Base-by-base conservation (phyloP, 2,329 filamentous ascomycete species). In the Colletotrichum brevisporum region DNA sequence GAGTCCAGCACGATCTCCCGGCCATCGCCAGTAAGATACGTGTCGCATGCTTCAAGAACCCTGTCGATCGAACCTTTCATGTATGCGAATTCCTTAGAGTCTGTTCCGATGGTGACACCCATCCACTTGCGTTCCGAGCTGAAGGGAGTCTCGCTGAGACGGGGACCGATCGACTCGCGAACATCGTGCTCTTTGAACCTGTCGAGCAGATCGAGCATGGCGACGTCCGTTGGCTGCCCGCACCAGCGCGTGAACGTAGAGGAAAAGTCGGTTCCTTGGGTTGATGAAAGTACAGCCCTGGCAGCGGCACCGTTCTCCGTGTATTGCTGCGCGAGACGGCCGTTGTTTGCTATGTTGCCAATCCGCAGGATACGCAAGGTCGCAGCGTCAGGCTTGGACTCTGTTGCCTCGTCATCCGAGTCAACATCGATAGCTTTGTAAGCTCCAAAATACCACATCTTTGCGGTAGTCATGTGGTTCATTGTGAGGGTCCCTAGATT, bases 101-200 rank as follows among this genome's bases (percentile, higher is more conserved):
- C 86, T 24, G 85, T 83, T 51, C 90, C 90, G 73, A 98, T 93
- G 2, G 94, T 92, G 31, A 98, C 95, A 41, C 97, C 97, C 97
- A 99, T 99, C 95, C 95, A 99, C 81, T 99, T 99, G 66, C 95
- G 89, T 78, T 97, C 94, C 1, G 96, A 99, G 78, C 95, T 98
- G 80, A 99, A 99, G 0, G 96, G 95, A 0, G 94, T 95, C 79
- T 99, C 96, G 51, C 90, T 90, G 39, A 92, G 89, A 56, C 95
- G 92, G 39, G 88, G 87, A n/a, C 94, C 94, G 62, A 97, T 89
- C 10, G 93, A 91, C 54, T 96, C 92, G 70, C 97, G 91, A 53
- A 97, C 90, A 80, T 99, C 96, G 73, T 97, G 93, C 79, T 98
- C 95, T 69, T 92, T 92, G 77, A 97, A 96, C 26, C 90, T 89